These are phyloP conservation scores for Aquilaria agallochum DNA, from an alignment of 441 rosid genomes.

Conservation along the genomic window DNA sequence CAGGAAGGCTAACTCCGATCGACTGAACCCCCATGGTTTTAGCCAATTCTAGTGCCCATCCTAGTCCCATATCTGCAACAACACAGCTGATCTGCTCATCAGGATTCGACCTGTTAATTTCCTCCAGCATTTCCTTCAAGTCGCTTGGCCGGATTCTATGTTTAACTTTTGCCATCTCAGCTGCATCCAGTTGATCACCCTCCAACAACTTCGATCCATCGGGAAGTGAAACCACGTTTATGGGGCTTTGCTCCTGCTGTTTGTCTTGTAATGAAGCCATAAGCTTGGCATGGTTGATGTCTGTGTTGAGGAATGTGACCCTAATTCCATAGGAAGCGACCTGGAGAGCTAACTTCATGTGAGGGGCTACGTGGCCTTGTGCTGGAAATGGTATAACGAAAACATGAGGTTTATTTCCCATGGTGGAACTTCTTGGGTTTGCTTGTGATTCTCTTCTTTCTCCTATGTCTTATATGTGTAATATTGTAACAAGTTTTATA, in stretches of 20 bases:
- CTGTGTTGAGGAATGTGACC: constrained; percentile 21
- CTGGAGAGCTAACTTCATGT: constrained; percentile 26
- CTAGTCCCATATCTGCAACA: constrained; percentile 17
- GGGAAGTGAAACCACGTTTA: constrained; percentile 23
- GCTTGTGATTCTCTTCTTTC: too few species aligned
- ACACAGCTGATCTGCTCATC: constrained; percentile 19
- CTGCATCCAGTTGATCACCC: background rate
- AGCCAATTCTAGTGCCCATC: constrained; percentile 31
- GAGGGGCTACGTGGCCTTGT: constrained; percentile 36
- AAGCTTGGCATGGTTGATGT: constrained; percentile 13
- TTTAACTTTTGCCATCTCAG: background rate
- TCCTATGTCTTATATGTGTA: too few species aligned
- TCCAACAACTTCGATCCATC: constrained; percentile 12
- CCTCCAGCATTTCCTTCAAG: constrained; percentile 18
- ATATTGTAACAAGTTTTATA: too few species aligned
- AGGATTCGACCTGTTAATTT: constrained; percentile 13
- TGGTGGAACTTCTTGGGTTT: too few species aligned
- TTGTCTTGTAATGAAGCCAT: constrained; percentile 4
- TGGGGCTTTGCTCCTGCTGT: background rate
- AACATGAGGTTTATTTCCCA: constrained; percentile 15
- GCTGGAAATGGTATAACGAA: constrained; percentile 25
- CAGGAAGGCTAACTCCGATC: constrained; percentile 13
- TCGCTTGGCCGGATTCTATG: background rate
- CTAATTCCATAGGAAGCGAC: constrained; percentile 23
- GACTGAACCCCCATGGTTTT: constrained; percentile 17